Evolutionary conservation across 345 rosid species (phyloP).

Genomic region (Reutealis trisperma): DNA sequence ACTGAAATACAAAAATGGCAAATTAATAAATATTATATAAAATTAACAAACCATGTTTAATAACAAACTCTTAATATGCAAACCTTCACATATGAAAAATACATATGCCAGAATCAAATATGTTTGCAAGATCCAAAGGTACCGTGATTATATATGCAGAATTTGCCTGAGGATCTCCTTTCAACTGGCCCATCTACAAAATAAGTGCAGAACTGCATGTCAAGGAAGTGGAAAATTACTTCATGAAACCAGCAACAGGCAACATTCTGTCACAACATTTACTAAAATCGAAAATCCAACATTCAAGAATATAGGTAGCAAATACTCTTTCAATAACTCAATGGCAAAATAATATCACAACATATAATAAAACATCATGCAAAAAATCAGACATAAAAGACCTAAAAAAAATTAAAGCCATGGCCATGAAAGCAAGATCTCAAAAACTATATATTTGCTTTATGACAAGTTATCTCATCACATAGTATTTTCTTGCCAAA

Average conservation of each 20-base stretch:
- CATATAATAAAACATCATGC: not conserved
- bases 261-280: not conserved
- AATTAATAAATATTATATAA: not conserved
- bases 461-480: not conserved
- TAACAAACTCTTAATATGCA: not conserved
- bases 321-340: not conserved
- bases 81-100: not conserved
- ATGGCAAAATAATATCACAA: not conserved
- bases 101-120: not conserved
- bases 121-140: slow-evolving; percentile 10
- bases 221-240: slow-evolving; percentile 71
- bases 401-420: not conserved
- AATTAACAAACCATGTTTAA: not conserved
- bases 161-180: slow-evolving; percentile 63
- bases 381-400: not conserved
- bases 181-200: slow-evolving; percentile 75
- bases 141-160: slow-evolving; percentile 81
- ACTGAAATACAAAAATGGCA: slow-evolving; percentile 40
- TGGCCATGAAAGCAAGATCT: not conserved
- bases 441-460: not conserved
- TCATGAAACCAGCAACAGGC: slow-evolving; percentile 35
- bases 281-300: not conserved
- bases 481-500: not conserved
- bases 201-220: slow-evolving; percentile 88
- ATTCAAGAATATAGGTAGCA: not conserved